Conservation (phyloP, 352 stramenopile species). For the Phytophthora foliorum region DNA sequence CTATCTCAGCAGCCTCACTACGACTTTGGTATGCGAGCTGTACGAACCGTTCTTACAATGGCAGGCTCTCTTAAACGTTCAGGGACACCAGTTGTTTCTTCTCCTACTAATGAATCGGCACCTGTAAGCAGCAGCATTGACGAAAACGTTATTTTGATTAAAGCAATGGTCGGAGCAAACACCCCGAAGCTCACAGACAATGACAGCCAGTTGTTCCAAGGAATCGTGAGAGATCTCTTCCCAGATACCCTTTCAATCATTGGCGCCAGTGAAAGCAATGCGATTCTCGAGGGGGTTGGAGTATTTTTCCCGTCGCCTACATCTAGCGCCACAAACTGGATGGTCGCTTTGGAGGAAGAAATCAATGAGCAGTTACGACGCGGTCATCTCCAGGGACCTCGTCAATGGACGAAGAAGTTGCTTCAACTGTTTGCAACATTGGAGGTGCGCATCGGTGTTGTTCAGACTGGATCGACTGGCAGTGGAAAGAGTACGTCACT, state of each 20-base stretch:
- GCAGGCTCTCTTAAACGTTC: slow-evolving; percentile 75
- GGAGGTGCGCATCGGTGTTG: slow-evolving; percentile 91
- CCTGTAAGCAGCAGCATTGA: slow-evolving; percentile 29
- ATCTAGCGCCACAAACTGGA: slow-evolving; percentile 33
- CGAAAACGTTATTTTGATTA: slow-evolving; percentile 91
- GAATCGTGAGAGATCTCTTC: slow-evolving; percentile 92
- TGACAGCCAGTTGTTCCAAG: slow-evolving; percentile 90
- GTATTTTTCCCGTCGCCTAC: slow-evolving; percentile 14
- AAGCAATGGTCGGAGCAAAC: slow-evolving; percentile 94
- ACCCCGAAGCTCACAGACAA: slow-evolving; percentile 92
- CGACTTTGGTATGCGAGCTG: slow-evolving; percentile 90
- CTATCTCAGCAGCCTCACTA: slow-evolving; percentile 89
- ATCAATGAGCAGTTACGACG: slow-evolving; percentile 77
- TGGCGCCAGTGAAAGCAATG: slow-evolving; percentile 17
- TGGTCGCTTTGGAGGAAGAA: slow-evolving; percentile 72
- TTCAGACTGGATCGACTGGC: slow-evolving; percentile 78
- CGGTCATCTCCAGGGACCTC: slow-evolving; percentile 68
- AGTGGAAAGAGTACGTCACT: slow-evolving; percentile 77
- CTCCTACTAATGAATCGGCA: slow-evolving; percentile 21
- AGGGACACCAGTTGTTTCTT: neutral
- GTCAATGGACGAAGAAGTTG: slow-evolving; percentile 88
- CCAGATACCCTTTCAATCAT: slow-evolving; percentile 49
- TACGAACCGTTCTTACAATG: slow-evolving; percentile 86
- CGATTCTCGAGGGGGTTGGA: slow-evolving; percentile 30
- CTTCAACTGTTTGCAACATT: slow-evolving; percentile 94